phyloP scores from a whole-genome alignment of 1,284 basidiomycete species.

The Moniliophthora roreri region DNA sequence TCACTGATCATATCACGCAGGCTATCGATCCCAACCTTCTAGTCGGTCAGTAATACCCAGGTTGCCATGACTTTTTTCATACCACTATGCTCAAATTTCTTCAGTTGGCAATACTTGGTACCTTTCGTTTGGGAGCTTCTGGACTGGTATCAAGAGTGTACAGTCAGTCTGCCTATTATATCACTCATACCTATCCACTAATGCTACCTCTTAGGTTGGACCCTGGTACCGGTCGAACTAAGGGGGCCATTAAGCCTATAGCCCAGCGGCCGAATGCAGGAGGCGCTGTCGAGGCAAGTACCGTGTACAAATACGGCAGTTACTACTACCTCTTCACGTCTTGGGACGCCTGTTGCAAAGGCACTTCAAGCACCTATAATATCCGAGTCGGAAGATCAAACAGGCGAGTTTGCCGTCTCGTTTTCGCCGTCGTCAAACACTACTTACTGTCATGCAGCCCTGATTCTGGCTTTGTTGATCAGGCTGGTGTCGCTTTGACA shows the following conservation, averaged over 20 bases:
- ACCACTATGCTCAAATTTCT: neutral
- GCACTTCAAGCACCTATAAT: slow-evolving; percentile 55
- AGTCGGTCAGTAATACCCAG: neutral
- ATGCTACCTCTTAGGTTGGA: slow-evolving; percentile 22
- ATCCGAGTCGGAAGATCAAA: slow-evolving; percentile 54
- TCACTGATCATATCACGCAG: slow-evolving; percentile 23
- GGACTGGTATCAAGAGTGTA: slow-evolving; percentile 47
- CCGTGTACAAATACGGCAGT: slow-evolving; percentile 41
- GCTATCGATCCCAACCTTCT: slow-evolving; percentile 59
- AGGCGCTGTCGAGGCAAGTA: slow-evolving; percentile 49
- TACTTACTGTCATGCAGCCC: slow-evolving; percentile 22
- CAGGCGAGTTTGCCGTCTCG: slow-evolving; percentile 30
- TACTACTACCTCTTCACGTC: slow-evolving; percentile 59
- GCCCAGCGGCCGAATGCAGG: slow-evolving; percentile 40
- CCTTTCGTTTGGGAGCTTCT: slow-evolving; percentile 50
- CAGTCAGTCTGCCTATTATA: slow-evolving; percentile 24
- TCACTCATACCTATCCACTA: slow-evolving; percentile 1
- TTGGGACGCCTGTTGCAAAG: slow-evolving; percentile 57
- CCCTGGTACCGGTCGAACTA: slow-evolving; percentile 41
- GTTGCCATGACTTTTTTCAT: neutral
- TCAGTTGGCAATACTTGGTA: slow-evolving; percentile 39
- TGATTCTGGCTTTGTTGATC: slow-evolving; percentile 48
- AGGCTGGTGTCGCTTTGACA: slow-evolving; percentile 43
- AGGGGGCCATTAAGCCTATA: slow-evolving; percentile 38
- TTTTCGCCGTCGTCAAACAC: slow-evolving; percentile 2